Conservation (phyloP, 2,329 filamentous ascomycete species). For the Blastomyces gilchristii region DNA sequence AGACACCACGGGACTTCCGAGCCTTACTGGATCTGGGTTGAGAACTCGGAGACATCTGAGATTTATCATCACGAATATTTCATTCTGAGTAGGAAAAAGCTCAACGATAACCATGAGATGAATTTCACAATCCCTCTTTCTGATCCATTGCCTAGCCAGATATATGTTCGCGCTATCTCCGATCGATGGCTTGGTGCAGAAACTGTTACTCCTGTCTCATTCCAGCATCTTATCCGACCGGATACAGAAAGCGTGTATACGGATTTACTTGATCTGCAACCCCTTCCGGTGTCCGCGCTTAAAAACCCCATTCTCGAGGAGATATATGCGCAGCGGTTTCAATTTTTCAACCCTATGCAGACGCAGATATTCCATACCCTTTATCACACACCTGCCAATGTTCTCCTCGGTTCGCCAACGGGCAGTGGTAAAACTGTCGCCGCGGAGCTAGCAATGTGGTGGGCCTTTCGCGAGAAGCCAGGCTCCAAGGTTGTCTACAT, state of each 20-base stretch:
- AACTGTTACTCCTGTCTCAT: slow-evolving; percentile 88
- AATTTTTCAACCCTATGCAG: slow-evolving; percentile 99
- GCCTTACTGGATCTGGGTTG: slow-evolving; percentile 97
- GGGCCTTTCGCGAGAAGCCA: slow-evolving; percentile 89
- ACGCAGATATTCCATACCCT: slow-evolving; percentile 96
- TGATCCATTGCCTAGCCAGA: slow-evolving; percentile 87
- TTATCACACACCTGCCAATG: slow-evolving; percentile 85
- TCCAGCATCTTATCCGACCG: slow-evolving; percentile 92
- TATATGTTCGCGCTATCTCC: slow-evolving; percentile 88
- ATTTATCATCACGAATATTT: slow-evolving; percentile 98
- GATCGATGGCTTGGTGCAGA: slow-evolving; percentile 96
- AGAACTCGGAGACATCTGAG: slow-evolving; percentile 93
- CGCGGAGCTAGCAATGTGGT: slow-evolving; percentile 97
- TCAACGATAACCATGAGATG: slow-evolving; percentile 92
- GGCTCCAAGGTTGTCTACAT: slow-evolving; percentile 98
- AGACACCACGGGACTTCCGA: slow-evolving; percentile 87
- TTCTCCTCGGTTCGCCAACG: slow-evolving; percentile 88
- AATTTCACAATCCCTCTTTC: slow-evolving; percentile 95
- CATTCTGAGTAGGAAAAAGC: slow-evolving; percentile 77
- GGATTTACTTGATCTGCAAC: slow-evolving; percentile 82
- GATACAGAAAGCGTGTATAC: slow-evolving; percentile 98
- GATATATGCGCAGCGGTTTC: slow-evolving; percentile 77
- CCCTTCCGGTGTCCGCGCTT: slow-evolving; percentile 72
- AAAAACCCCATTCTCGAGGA: slow-evolving; percentile 82
- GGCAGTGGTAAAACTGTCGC: slow-evolving; percentile 97